These are phyloP conservation scores for Noccaea caerulescens DNA, from an alignment of 345 rosid species.

Conservation along the genomic window DNA sequence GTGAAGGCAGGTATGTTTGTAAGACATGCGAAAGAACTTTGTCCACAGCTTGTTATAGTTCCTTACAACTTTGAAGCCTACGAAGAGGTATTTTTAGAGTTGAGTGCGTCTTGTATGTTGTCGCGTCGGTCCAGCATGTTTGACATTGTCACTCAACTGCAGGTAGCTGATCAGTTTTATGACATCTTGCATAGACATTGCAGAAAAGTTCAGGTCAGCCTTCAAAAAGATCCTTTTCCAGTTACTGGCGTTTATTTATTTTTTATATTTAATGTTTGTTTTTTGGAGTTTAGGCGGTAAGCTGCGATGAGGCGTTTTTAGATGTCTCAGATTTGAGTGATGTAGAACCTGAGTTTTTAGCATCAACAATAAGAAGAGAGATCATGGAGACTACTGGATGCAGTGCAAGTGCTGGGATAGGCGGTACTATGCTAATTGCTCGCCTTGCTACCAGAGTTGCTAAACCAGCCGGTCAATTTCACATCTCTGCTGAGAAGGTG, in stretches of 20 bases:
- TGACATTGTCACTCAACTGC: slow-evolving; percentile 43
- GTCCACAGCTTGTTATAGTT: slow-evolving; percentile 78
- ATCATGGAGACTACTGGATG: slow-evolving; percentile 80
- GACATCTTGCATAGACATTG: slow-evolving; percentile 84
- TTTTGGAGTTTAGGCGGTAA: slow-evolving; percentile 66
- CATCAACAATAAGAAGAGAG: slow-evolving; percentile 75
- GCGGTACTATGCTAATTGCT: slow-evolving; percentile 89
- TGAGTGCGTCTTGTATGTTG: slow-evolving; percentile 13
- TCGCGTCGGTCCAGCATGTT: slow-evolving; percentile 4
- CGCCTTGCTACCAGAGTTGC: slow-evolving; percentile 95
- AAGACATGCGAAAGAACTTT: slow-evolving; percentile 84
- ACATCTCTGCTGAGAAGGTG: slow-evolving; percentile 67
- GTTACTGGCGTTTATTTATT: slow-evolving; percentile 13
- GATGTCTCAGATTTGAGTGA: slow-evolving; percentile 59
- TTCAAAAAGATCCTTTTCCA: slow-evolving; percentile 7
- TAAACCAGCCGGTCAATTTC: slow-evolving; percentile 90
- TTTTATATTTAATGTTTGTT: slow-evolving; percentile 23
- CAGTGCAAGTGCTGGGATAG: slow-evolving; percentile 91
- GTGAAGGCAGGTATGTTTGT: slow-evolving; percentile 94
- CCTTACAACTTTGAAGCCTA: slow-evolving; percentile 94
- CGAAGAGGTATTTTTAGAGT: slow-evolving; percentile 61
- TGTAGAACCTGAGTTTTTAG: slow-evolving; percentile 64
- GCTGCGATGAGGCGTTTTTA: slow-evolving; percentile 98
- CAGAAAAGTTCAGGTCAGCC: slow-evolving; percentile 75
- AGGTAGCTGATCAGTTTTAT: slow-evolving; percentile 96